phyloP scores from a whole-genome alignment of 495 filamentous ascomycete genomes.

The Haplographium delicatum region DNA sequence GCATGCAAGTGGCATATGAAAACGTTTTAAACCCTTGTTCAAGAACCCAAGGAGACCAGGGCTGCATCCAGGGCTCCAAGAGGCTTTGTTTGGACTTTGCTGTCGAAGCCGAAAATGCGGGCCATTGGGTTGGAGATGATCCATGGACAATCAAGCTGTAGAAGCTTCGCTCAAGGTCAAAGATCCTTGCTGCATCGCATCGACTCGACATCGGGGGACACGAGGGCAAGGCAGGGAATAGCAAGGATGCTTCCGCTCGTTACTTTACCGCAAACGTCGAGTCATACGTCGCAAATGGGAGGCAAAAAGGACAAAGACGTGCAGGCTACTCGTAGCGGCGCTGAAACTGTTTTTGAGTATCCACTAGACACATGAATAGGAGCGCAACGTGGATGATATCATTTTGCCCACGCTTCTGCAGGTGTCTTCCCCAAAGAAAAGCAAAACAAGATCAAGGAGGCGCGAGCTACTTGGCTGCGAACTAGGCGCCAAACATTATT shows the following conservation, averaged over 20 bases:
- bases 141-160: conserved; percentile 5
- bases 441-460: too few species aligned
- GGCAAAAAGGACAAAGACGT: conserved; percentile 9
- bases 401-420: too few species aligned
- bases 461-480: too few species aligned
- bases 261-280: conserved; percentile 15
- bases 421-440: too few species aligned
- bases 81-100: neutral
- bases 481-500: too few species aligned
- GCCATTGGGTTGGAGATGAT: conserved; percentile 16
- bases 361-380: too few species aligned
- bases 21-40: conserved; percentile 25
- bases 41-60: too few species aligned
- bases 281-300: conserved; percentile 8
- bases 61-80: too few species aligned
- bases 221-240: neutral
- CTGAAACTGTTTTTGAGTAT: too few species aligned
- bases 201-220: conserved; percentile 11
- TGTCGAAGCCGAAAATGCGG: conserved; percentile 14
- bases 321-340: neutral
- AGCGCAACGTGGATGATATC: too few species aligned
- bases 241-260: neutral
- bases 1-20: conserved; percentile 12
- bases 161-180: neutral
- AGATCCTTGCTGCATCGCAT: conserved; percentile 8